Percentiles rank a stretch among this genome's conserved stretches.
Conservation (phyloP, 2,329 filamentous ascomycete species). For the Fusarium xylarioides region DNA sequence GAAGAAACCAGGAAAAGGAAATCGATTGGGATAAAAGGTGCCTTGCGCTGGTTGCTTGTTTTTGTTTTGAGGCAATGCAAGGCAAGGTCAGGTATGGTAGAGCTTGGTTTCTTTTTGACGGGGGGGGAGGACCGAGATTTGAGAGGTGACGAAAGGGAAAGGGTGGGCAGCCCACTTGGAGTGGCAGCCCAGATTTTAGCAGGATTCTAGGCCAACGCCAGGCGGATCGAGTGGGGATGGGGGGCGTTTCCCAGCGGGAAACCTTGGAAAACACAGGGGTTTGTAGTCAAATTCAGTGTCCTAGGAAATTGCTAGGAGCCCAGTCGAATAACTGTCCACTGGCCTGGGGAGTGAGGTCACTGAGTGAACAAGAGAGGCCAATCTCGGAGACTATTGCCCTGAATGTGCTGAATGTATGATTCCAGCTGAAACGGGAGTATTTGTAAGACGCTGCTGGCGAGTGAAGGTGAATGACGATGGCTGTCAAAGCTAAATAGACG, state of each 20-base stretch:
- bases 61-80: slow-evolving; percentile 3
- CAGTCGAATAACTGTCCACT: neutral
- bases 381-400: neutral
- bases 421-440: neutral
- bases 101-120: slow-evolving; percentile 39
- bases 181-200: slow-evolving; percentile 37
- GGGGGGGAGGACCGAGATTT: slow-evolving; percentile 34
- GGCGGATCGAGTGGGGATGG: slow-evolving; percentile 32
- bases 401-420: neutral
- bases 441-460: neutral
- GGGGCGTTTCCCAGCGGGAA: slow-evolving; percentile 35
- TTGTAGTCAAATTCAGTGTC: neutral
- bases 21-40: slow-evolving; percentile 32
- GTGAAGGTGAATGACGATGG: slow-evolving; percentile 16
- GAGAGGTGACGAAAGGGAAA: slow-evolving; percentile 36
- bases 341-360: slow-evolving; percentile 28
- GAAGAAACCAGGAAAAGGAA: slow-evolving; percentile 28
- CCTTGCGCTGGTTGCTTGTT: slow-evolving; percentile 31
- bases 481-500: slow-evolving; percentile 1
- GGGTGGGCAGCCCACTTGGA: slow-evolving; percentile 38
- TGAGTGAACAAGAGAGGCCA: slow-evolving; percentile 10
- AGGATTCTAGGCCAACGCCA: slow-evolving; percentile 40
- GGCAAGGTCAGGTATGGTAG: slow-evolving; percentile 1
- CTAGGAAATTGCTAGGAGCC: neutral
- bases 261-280: slow-evolving; percentile 33